These are phyloP conservation scores for Rhodotorula toruloides DNA, from an alignment of 768 basidiomycete species.

Conservation along the genomic window DNA sequence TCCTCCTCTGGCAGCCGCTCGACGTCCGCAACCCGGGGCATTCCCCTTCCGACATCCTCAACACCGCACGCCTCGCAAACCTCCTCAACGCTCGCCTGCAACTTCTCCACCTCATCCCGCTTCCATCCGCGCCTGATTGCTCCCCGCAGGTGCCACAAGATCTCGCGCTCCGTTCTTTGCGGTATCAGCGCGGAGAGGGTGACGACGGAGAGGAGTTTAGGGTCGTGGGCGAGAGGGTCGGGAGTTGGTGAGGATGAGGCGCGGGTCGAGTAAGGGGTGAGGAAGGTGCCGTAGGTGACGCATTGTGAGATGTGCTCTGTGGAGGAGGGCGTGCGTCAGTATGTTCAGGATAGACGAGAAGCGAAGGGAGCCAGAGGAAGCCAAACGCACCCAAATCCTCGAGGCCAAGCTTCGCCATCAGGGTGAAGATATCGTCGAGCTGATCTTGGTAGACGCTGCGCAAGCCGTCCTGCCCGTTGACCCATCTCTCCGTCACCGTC, in stretches of 20 bases:
- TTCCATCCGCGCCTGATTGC: conserved; percentile 33
- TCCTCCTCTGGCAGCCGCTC: conserved; percentile 14
- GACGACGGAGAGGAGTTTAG: conserved; percentile 20
- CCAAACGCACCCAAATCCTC: conserved; percentile 23
- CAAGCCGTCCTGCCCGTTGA: conserved; percentile 8
- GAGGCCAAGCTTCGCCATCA: conserved; percentile 4
- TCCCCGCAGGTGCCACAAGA: conserved; percentile 39
- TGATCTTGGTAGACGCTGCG: conserved; percentile 16
- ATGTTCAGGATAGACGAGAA: neutral
- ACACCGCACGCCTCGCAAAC: conserved; percentile 18
- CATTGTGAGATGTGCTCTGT: conserved; percentile 13
- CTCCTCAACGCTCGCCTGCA: conserved; percentile 24
- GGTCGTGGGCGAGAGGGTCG: conserved; percentile 23
- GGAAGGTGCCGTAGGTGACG: conserved; percentile 28
- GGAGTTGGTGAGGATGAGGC: neutral
- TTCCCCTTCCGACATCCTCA: neutral
- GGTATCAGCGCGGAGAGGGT: conserved; percentile 28
- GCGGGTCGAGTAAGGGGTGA: conserved; percentile 10
- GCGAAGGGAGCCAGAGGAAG: neutral
- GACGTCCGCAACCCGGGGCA: conserved; percentile 36
- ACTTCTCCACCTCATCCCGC: conserved; percentile 31
- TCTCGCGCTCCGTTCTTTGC: conserved; percentile 30
- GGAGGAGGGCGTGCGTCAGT: neutral
- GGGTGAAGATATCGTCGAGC: conserved; percentile 20
- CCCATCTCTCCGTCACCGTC: neutral